Evolutionary conservation across 345 rosid genomes (phyloP).

Genomic region (Mallotus nudiflorus): DNA sequence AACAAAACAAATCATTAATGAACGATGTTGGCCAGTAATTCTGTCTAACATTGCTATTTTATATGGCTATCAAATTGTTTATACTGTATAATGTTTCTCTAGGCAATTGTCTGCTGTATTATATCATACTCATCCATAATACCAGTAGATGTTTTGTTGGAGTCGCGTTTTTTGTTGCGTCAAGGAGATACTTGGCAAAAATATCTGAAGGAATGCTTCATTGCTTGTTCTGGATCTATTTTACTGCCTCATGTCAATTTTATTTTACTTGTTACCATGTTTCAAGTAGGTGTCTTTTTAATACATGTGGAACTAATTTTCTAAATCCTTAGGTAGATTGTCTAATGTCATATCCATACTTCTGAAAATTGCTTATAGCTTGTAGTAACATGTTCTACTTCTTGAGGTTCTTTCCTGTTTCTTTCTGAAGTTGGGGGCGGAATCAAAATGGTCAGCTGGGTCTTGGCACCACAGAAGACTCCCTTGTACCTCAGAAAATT

Average conservation of each 20-base stretch:
- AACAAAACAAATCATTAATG: no score
- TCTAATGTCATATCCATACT: not conserved
- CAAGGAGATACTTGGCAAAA: not conserved
- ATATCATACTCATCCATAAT: not conserved
- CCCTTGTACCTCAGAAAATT: slow-evolving; percentile 87
- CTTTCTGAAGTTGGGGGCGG: slow-evolving; percentile 90
- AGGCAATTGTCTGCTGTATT: not conserved
- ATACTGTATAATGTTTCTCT: no score
- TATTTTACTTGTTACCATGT: not conserved
- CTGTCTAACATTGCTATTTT: no score
- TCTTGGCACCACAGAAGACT: slow-evolving; percentile 81
- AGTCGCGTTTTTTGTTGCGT: not conserved
- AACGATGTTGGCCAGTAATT: no score
- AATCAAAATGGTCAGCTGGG: slow-evolving; percentile 99
- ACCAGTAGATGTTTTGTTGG: not conserved
- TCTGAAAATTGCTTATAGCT: not conserved
- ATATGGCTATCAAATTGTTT: no score
- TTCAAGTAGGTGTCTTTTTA: not conserved
- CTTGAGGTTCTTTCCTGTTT: slow-evolving; percentile 6
- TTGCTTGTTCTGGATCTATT: not conserved
- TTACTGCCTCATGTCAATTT: not conserved
- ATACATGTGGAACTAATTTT: not conserved
- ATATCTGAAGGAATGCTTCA: not conserved
- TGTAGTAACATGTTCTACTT: slow-evolving; percentile 11
- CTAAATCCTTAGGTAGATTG: not conserved